phyloP scores from a whole-genome alignment of 129 eudicot species.

The Deinandra increscens region DNA sequence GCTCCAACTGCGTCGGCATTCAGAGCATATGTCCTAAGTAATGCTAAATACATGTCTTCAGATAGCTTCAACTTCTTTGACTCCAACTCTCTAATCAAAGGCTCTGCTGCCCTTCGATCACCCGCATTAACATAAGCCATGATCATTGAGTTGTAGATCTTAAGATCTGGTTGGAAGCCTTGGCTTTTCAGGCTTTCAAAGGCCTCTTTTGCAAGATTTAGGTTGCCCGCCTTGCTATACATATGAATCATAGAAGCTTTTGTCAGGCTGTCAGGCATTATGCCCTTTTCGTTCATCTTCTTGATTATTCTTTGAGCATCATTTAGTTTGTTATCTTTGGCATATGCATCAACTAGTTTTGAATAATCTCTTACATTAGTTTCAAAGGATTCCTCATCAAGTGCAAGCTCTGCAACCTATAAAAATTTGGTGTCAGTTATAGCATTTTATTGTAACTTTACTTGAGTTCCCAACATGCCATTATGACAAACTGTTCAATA shows the following conservation, averaged over 20 bases:
- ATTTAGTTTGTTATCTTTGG: slow-evolving; percentile 49
- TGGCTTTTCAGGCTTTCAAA: slow-evolving; percentile 52
- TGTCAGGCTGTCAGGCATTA: slow-evolving; percentile 57
- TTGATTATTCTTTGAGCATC: slow-evolving; percentile 69
- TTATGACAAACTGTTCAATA: neutral
- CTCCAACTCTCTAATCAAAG: slow-evolving; percentile 54
- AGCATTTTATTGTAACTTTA: neutral
- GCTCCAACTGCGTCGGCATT: slow-evolving; percentile 48
- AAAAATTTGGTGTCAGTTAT: slow-evolving; percentile 12
- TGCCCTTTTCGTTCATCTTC: slow-evolving; percentile 74
- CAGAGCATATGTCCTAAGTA: slow-evolving; percentile 55
- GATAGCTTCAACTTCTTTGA: slow-evolving; percentile 49
- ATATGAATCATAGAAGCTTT: slow-evolving; percentile 55
- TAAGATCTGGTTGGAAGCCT: slow-evolving; percentile 67
- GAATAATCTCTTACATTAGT: slow-evolving; percentile 68
- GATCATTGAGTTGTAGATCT: slow-evolving; percentile 67
- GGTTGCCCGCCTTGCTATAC: slow-evolving; percentile 68
- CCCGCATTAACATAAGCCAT: slow-evolving; percentile 62
- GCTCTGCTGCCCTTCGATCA: slow-evolving; percentile 40
- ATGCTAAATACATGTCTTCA: slow-evolving; percentile 48
- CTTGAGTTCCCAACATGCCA: neutral
- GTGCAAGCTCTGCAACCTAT: slow-evolving; percentile 74
- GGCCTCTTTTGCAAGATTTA: slow-evolving; percentile 52
- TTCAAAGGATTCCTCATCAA: slow-evolving; percentile 72
- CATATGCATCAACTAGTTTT: slow-evolving; percentile 56